Percentiles rank a stretch among this genome's conserved stretches.
phyloP scores from a whole-genome alignment of 192 early-diverging fungal species.

The Geosiphon pyriformis region DNA sequence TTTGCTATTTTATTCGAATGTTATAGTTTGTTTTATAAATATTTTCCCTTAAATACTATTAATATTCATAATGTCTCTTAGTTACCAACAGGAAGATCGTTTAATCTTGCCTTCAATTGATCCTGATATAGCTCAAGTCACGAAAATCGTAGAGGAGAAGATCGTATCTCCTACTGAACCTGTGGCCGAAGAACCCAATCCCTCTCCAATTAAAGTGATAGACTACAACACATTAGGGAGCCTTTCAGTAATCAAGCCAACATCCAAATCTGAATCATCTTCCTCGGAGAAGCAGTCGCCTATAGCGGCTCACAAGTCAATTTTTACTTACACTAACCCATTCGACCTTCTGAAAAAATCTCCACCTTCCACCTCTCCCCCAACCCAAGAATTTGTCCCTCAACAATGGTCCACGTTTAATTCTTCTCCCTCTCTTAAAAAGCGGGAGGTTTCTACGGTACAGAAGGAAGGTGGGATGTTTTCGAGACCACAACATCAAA shows the following conservation, averaged over 20 bases:
- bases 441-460: neutral
- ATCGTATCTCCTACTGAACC: constrained; percentile 1
- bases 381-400: neutral
- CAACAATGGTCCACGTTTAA: neutral
- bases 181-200: neutral
- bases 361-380: constrained; percentile 1
- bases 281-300: constrained; percentile 28
- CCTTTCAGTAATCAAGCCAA: constrained; percentile 12
- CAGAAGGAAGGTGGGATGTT: constrained; percentile 9
- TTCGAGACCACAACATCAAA: neutral
- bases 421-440: constrained; percentile 8
- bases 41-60: neutral
- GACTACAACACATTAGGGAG: constrained; percentile 12
- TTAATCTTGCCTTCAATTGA: neutral
- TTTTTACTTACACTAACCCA: constrained; percentile 45
- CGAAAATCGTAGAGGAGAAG: neutral
- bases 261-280: constrained; percentile 15
- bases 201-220: constrained; percentile 1
- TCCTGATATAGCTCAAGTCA: neutral
- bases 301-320: constrained; percentile 26
- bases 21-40: neutral
- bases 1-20: neutral
- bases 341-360: constrained; percentile 37
- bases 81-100: constrained; percentile 7
- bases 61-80: neutral